Evolutionary conservation across 345 rosid genomes (phyloP), one percentile per base, ranked within the genome.

Genomic region (Viola odorata): DNA sequence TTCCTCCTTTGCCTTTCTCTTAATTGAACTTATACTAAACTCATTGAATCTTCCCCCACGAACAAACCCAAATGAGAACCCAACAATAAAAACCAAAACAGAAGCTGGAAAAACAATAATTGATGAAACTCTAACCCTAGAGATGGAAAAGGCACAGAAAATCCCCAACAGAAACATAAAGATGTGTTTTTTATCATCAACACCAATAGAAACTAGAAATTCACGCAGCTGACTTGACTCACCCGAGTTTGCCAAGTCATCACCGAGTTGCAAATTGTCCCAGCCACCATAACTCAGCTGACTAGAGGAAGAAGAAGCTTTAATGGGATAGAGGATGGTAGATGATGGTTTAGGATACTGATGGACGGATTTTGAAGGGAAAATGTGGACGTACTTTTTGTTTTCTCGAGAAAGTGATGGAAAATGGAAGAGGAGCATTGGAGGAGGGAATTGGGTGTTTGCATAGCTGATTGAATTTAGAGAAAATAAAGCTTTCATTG

Each of bases 31-130:
- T 5, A 36, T 63, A 56, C 53, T 45, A 16, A 66, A 55, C 47
- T 76, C 83, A 37, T 16, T 72, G 1, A 72, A 68, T 50, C 63
- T 58, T 41, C 86, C 78, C 0, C 86, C 84, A 7, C 80, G 80
- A 56, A 80, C 69, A 67, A 76, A 78, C 55, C 88, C 91, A 44
- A 80, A 16, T 0, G 85, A 81, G 69, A 86, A 80, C 58, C 92
- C 87, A 54, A 73, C 41, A 23, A 71, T 82, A 32, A 81, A 86
- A 38, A 86, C 75, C 81, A 82, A 72, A 53, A 75, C 75, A 40
- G 83, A 64, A 38, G 86, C 88, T 0, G 88, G 86, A 68, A 86
- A 78, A 41, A 80, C 47, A 10, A 80, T 40, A 66, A 86, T 65
- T 5, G 81, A 71, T 13, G 82, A 84, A 52, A 86, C 74, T 63